These are phyloP conservation scores for Suillus subalutaceus DNA, from an alignment of 768 basidiomycete species.

Conservation along the genomic window DNA sequence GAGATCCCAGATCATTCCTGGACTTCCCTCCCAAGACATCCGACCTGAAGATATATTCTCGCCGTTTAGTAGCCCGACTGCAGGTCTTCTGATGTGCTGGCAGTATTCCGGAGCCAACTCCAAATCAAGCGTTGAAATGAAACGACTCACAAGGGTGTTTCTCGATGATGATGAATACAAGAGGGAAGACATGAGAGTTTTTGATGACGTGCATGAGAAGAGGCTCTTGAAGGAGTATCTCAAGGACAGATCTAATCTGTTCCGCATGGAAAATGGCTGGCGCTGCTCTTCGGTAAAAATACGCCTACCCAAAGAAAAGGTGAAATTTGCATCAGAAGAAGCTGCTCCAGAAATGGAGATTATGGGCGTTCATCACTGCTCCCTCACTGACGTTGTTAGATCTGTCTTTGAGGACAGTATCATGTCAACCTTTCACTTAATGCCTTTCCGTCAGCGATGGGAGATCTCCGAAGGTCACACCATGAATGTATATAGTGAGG, in stretches of 20 bases:
- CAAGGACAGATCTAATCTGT: not conserved
- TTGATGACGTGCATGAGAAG: conserved; percentile 10
- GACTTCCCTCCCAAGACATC: not conserved
- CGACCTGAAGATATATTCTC: not conserved
- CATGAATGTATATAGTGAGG: not conserved
- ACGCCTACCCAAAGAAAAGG: conserved; percentile 8
- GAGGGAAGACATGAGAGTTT: conserved; percentile 19
- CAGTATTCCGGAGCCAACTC: conserved; percentile 26
- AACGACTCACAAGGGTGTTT: conserved; percentile 29
- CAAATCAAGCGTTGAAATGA: conserved; percentile 30
- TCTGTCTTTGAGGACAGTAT: not conserved
- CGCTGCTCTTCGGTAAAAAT: conserved; percentile 6
- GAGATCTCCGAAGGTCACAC: not conserved
- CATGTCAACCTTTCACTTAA: not conserved
- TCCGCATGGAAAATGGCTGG: conserved; percentile 11
- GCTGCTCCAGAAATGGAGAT: conserved; percentile 1
- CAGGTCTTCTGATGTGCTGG: conserved; percentile 35
- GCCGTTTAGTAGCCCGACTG: conserved; percentile 24
- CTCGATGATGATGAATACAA: conserved; percentile 27
- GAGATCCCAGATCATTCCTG: not conserved
- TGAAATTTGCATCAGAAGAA: not conserved
- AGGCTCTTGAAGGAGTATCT: conserved; percentile 1
- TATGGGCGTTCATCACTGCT: not conserved
- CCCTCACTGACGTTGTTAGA: conserved; percentile 3
- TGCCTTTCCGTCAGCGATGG: conserved; percentile 5